A percentile compares a stretch with the other conserved stretches of the same genome.
These are phyloP conservation scores for Paracoccidioides lutzii DNA, from an alignment of 2,329 filamentous ascomycete genomes.

Conservation along the genomic window DNA sequence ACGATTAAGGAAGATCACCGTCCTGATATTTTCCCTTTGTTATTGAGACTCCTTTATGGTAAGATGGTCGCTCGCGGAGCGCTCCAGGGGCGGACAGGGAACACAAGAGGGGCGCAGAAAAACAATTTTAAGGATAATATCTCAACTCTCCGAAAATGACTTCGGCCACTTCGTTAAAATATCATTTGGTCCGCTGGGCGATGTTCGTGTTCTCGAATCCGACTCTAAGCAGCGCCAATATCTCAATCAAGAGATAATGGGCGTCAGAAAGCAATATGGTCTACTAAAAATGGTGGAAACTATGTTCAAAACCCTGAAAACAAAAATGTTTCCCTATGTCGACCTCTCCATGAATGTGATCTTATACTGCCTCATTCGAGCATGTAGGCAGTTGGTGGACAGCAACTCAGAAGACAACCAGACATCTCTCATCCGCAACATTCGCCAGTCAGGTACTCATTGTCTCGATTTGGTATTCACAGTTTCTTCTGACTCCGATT, in stretches of 20 bases:
- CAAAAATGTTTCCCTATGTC: constrained; percentile 55
- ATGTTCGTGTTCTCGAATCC: constrained; percentile 46
- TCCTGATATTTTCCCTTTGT: constrained; percentile 62
- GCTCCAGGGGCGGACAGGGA: constrained; percentile 64
- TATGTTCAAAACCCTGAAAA: constrained; percentile 72
- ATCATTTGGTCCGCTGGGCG: constrained; percentile 56
- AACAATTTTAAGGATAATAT: constrained; percentile 60
- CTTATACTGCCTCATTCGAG: constrained; percentile 65
- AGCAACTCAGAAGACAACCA: constrained; percentile 14
- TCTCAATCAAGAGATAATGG: constrained; percentile 48
- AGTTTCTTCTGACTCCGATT: constrained; percentile 56
- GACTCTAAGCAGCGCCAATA: constrained; percentile 38
- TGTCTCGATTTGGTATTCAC: constrained; percentile 69
- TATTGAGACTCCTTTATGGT: constrained; percentile 79
- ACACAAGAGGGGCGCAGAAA: constrained; percentile 65
- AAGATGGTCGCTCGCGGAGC: constrained; percentile 73
- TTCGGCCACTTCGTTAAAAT: constrained; percentile 74
- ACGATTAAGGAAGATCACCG: constrained; percentile 63
- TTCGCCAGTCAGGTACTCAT: constrained; percentile 55
- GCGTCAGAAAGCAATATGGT: constrained; percentile 70
- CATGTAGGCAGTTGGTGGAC: constrained; percentile 42
- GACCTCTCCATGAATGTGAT: constrained; percentile 60
- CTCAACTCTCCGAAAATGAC: constrained; percentile 61
- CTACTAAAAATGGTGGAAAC: constrained; percentile 84
- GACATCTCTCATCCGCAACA: constrained; percentile 30